Evolutionary conservation across 2,329 filamentous ascomycete species (phyloP).

Genomic region (Aspergillus ibericus): DNA sequence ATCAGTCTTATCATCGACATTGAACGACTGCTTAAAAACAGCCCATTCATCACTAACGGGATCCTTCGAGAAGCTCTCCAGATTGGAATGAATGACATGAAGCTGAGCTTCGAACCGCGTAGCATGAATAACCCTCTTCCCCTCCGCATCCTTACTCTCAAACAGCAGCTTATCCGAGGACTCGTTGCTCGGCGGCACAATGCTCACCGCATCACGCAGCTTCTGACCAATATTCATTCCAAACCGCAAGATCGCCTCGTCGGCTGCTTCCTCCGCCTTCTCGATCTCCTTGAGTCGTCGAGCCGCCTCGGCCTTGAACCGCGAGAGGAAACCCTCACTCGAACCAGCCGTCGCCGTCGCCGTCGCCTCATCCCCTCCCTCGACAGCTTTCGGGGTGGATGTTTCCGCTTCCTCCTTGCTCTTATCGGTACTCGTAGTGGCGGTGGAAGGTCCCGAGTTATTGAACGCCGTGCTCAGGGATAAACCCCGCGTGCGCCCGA

Average conservation of each 20-base stretch:
- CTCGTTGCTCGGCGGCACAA: constrained; percentile 68
- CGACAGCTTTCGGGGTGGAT: constrained; percentile 26
- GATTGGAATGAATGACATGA: constrained; percentile 86
- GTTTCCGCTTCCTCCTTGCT: constrained; percentile 35
- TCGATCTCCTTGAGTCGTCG: constrained; percentile 87
- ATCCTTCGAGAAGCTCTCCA: constrained; percentile 80
- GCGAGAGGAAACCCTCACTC: constrained; percentile 68
- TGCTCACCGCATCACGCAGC: constrained; percentile 83
- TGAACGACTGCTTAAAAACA: constrained; percentile 71
- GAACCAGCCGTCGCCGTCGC: constrained; percentile 21
- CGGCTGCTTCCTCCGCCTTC: constrained; percentile 89
- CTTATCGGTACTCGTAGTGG: constrained; percentile 19
- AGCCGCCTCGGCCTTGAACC: constrained; percentile 73
- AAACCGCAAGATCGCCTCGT: constrained; percentile 90
- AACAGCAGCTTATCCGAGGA: constrained; percentile 71
- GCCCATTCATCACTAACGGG: constrained; percentile 74
- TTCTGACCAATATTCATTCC: constrained; percentile 88
- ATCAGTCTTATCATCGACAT: constrained; percentile 79
- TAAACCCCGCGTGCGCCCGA: constrained; percentile 71
- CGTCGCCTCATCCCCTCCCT: constrained; percentile 20
- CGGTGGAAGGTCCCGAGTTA: neutral
- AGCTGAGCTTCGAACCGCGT: constrained; percentile 93
- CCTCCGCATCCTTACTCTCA: constrained; percentile 85
- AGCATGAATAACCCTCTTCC: constrained; percentile 91
- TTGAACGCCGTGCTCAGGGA: constrained; percentile 56